Evolutionary conservation across 2,329 filamentous ascomycete genomes (phyloP).

Genomic region (Monosporascus ibericus): DNA sequence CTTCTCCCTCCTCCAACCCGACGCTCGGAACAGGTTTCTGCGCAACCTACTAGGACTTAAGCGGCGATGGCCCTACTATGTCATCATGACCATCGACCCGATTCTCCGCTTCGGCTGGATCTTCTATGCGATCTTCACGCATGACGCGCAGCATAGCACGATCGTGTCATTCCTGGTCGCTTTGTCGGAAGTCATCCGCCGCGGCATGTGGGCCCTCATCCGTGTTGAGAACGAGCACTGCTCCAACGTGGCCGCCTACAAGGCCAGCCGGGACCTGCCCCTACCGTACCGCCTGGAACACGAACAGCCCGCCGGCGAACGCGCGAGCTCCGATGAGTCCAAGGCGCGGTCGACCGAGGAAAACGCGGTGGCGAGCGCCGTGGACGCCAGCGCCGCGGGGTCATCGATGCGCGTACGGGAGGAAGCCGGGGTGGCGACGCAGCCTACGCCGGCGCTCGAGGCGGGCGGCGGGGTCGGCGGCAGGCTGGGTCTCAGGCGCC

Average conservation of each 20-base stretch:
- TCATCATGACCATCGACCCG: slow-evolving; percentile 75
- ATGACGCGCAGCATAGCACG: slow-evolving; percentile 76
- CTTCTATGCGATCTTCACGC: slow-evolving; percentile 79
- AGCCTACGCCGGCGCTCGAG: slow-evolving; percentile 13
- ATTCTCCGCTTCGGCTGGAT: slow-evolving; percentile 91
- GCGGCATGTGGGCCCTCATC: slow-evolving; percentile 87
- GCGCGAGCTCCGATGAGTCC: slow-evolving; percentile 30
- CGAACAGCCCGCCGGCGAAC: slow-evolving; percentile 37
- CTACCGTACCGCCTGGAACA: slow-evolving; percentile 64
- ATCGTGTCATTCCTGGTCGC: slow-evolving; percentile 73
- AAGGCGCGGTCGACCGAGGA: slow-evolving; percentile 7
- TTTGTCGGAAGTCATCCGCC: slow-evolving; percentile 72
- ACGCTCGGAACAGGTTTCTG: slow-evolving; percentile 60
- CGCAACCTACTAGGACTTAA: slow-evolving; percentile 78
- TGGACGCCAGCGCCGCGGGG: slow-evolving; percentile 13
- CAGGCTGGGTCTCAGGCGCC: slow-evolving; percentile 11
- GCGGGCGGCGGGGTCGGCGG: slow-evolving; percentile 8
- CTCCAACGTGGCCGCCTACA: slow-evolving; percentile 83
- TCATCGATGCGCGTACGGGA: slow-evolving; percentile 11
- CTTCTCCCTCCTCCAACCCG: slow-evolving; percentile 81
- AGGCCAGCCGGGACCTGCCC: slow-evolving; percentile 80
- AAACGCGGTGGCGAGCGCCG: slow-evolving; percentile 12
- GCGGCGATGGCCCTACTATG: slow-evolving; percentile 75
- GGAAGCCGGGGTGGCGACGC: slow-evolving; percentile 4
- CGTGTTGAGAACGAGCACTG: slow-evolving; percentile 98